Base-by-base conservation (phyloP, 2,329 filamentous ascomycete species). In the Stemphylium vesicarium region DNA sequence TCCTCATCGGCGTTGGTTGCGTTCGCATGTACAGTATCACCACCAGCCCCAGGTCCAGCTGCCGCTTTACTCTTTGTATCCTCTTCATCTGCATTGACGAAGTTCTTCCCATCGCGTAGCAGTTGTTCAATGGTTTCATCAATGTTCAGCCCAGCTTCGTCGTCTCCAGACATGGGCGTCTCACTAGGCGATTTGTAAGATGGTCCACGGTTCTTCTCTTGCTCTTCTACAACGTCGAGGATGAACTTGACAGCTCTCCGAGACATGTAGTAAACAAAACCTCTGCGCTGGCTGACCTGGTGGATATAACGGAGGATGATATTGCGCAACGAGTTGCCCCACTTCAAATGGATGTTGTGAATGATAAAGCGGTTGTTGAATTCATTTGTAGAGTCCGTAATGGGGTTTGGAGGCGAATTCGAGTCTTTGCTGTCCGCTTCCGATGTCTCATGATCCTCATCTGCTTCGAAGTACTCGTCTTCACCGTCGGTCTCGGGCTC, bases 351-450 rank as follows among this genome's bases (percentile, higher is more conserved):
- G 72, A 96, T 85, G 68, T 99, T 99, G 80, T 99, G 95, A 47
- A 99, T 90, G 65, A 98, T 94, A 79, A 99, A 99, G 2, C 95
- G 90, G 71, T 99, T 99, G 73, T 96, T 95, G 81, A 97, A 99
- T 72, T 98, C 93, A 74, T 90, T 96, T 43, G 91, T 88, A 63
- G 94, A 94, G 62, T 97, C 92, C 13, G 90, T 85, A 3, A 88
- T 85, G 1, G 88, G 85, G 2, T 88, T 86, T 1, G 88, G 40
- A 37, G 47, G 16, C 10, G 24, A 84, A 60, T 91, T 87, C 48
- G 89, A 79, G 12, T 82, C 84, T 40, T 72, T 72, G 2, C 62
- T 63, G 15, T 83, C 81, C 26, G 80, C 66, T 29, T 83, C 80
- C 18, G 64, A 50, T 2, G 75, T 66, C 47, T 81, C 77, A 20